phyloP scores from a whole-genome alignment of 129 eudicot species.

The Gnaphalium uliginosum region DNA sequence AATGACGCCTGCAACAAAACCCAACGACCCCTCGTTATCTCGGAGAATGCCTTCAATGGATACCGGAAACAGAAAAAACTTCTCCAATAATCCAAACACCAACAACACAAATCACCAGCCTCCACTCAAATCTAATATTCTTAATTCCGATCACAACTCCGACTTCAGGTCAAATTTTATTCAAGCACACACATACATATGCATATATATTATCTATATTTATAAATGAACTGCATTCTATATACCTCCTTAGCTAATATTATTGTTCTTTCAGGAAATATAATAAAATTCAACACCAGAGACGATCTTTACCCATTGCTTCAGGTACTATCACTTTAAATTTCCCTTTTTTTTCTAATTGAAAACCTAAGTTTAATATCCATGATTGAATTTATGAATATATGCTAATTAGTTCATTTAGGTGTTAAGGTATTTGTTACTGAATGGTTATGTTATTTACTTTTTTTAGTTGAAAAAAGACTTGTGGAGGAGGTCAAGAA shows the following conservation, averaged over 20 bases:
- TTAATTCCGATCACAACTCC: not conserved
- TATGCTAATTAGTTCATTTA: not conserved
- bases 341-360: not conserved
- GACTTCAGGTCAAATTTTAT: not conserved
- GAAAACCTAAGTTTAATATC: not conserved
- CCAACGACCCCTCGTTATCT: not conserved
- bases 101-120: not conserved
- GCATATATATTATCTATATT: too few relatives aligned
- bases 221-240: not conserved
- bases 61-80: not conserved
- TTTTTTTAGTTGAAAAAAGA: constrained; percentile 49
- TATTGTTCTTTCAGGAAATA: not conserved
- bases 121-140: not conserved
- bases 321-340: not conserved
- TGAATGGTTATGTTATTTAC: not conserved
- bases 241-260: not conserved
- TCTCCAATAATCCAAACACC: not conserved
- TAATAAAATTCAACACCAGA: not conserved
- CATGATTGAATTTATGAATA: not conserved
- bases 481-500: constrained; percentile 78
- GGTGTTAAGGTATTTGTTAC: not conserved
- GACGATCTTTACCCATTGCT: constrained; percentile 1
- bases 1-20: not conserved
- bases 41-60: not conserved
- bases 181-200: not conserved